Percentiles rank a stretch among this genome's conserved stretches.
Evolutionary conservation across 805 yeast genomes (phyloP).

Genomic region (Candida manassasensis): DNA sequence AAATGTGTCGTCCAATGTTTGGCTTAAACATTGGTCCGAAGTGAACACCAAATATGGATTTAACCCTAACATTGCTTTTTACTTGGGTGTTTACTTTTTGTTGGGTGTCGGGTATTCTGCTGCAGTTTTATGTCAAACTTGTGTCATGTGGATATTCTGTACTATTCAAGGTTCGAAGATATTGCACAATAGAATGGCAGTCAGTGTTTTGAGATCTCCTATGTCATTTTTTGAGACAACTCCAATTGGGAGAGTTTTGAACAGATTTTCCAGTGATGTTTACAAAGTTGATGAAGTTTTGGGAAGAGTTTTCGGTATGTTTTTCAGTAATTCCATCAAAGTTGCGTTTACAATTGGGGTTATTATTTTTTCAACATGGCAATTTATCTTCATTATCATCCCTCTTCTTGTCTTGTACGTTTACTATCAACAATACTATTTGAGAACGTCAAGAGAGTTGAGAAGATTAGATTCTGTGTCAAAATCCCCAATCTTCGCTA

Average conservation of each 20-base stretch:
- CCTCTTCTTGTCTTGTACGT: constrained; percentile 67
- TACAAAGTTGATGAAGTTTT: constrained; percentile 79
- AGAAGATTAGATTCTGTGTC: constrained; percentile 79
- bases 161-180: constrained; percentile 76
- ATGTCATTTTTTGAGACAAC: constrained; percentile 96
- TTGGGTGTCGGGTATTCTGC: constrained; percentile 68
- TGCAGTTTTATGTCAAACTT: constrained; percentile 58
- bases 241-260: constrained; percentile 87
- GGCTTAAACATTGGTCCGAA: constrained; percentile 99
- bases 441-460: constrained; percentile 74
- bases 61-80: constrained; percentile 70
- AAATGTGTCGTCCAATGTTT: constrained; percentile 69
- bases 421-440: constrained; percentile 71
- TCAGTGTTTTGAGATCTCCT: constrained; percentile 74
- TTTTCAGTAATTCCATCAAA: constrained; percentile 53
- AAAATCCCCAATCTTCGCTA: constrained; percentile 76
- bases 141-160: constrained; percentile 74
- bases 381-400: constrained; percentile 62
- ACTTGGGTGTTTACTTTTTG: constrained; percentile 68
- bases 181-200: constrained; percentile 73
- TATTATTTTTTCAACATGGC: constrained; percentile 85
- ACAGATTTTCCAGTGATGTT: constrained; percentile 87
- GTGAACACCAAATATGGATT: constrained; percentile 62
- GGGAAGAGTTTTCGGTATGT: constrained; percentile 67
- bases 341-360: constrained; percentile 76